These are phyloP conservation scores for Thelephora ganbajun DNA, from an alignment of 768 basidiomycete genomes.

Conservation along the genomic window DNA sequence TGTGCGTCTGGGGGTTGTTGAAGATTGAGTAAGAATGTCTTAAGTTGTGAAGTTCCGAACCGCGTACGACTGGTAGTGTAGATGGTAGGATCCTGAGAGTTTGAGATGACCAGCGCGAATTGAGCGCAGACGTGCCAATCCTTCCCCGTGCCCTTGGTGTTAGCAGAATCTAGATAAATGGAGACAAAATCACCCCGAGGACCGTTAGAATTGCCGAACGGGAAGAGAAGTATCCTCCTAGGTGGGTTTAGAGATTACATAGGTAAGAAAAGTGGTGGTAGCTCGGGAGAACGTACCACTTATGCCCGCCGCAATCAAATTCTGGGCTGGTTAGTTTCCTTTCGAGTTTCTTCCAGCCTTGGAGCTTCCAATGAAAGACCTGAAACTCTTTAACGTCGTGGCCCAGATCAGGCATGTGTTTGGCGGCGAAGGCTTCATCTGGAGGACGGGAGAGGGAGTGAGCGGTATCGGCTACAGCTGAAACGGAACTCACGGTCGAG, in stretches of 20 bases:
- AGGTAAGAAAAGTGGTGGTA: neutral
- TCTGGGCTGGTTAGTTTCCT: constrained; percentile 92
- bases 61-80: constrained; percentile 94
- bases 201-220: constrained; percentile 96
- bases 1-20: constrained; percentile 63
- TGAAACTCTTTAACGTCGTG: constrained; percentile 95
- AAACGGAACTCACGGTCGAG: constrained; percentile 53
- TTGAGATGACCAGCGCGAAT: constrained; percentile 96
- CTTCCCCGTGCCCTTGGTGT: constrained; percentile 92
- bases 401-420: constrained; percentile 96
- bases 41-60: neutral
- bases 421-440: constrained; percentile 92
- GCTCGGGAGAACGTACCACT: constrained; percentile 59
- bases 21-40: constrained; percentile 1
- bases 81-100: constrained; percentile 85
- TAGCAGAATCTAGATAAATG: constrained; percentile 97
- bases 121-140: constrained; percentile 99
- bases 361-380: constrained; percentile 79
- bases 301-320: constrained; percentile 95
- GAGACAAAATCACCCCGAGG: constrained; percentile 99
- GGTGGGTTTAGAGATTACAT: neutral
- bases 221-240: constrained; percentile 97
- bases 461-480: constrained; percentile 6
- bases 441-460: constrained; percentile 12
- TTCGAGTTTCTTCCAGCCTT: constrained; percentile 86